A percentile compares a stretch with the other conserved stretches of the same genome.
Evolutionary conservation across 2,329 filamentous ascomycete species (phyloP).

Genomic region (Sclerotinia nivalis): DNA sequence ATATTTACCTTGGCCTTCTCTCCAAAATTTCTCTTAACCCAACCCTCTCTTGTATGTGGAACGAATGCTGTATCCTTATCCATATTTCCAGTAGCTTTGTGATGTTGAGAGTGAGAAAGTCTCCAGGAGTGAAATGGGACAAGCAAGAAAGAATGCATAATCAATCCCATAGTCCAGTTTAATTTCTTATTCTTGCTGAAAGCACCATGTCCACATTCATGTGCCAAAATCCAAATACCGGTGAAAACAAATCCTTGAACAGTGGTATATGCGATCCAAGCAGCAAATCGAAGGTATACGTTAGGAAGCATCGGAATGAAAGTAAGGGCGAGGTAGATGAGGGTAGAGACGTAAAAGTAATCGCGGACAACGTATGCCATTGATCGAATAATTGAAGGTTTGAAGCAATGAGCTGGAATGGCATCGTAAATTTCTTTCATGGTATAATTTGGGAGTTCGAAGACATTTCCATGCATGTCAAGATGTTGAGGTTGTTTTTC

Average conservation of each 20-base stretch:
- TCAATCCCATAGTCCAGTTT: conserved; percentile 65
- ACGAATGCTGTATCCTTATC: conserved; percentile 68
- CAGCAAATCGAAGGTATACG: conserved; percentile 48
- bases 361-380: conserved; percentile 61
- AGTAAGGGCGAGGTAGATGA: conserved; percentile 52
- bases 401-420: conserved; percentile 64
- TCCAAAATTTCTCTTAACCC: conserved; percentile 38
- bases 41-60: conserved; percentile 48
- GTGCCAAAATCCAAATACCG: conserved; percentile 70
- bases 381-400: conserved; percentile 55
- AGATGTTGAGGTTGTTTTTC: conserved; percentile 41
- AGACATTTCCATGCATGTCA: conserved; percentile 41
- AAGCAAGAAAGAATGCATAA: conserved; percentile 64
- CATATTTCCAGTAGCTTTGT: conserved; percentile 68
- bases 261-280: conserved; percentile 63
- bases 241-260: conserved; percentile 67
- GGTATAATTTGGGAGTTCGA: conserved; percentile 41
- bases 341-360: conserved; percentile 50
- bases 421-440: conserved; percentile 46
- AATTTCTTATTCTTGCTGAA: conserved; percentile 59
- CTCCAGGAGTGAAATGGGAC: conserved; percentile 76
- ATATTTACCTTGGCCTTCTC: conserved; percentile 36
- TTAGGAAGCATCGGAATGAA: conserved; percentile 55
- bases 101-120: conserved; percentile 68
- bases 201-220: conserved; percentile 71